Percentiles rank a stretch among this genome's conserved stretches.
phyloP scores from a whole-genome alignment of 2,329 filamentous ascomycete species.

The Ophiostoma fasciatum region DNA sequence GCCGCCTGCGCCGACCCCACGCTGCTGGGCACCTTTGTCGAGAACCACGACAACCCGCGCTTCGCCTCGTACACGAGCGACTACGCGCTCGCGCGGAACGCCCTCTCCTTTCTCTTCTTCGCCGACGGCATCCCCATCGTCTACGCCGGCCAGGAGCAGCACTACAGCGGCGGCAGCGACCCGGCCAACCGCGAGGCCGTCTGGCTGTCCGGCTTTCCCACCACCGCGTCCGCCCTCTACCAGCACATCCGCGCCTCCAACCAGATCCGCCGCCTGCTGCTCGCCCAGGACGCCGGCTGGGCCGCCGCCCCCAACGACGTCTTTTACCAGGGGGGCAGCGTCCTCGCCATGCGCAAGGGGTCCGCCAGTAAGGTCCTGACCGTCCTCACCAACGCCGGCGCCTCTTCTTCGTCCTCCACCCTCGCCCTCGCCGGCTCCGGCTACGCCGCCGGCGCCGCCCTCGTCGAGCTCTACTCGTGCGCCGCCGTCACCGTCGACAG shows the following conservation, averaged over 20 bases:
- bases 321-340: conserved; percentile 14
- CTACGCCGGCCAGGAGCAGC: conserved; percentile 53
- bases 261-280: conserved; percentile 15
- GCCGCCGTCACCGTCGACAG: conserved; percentile 16
- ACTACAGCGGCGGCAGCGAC: conserved; percentile 32
- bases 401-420: conserved; percentile 13
- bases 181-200: conserved; percentile 41
- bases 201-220: conserved; percentile 38
- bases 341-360: conserved; percentile 17
- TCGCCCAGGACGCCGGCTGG: conserved; percentile 12
- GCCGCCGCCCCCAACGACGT: conserved; percentile 9
- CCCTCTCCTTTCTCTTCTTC: conserved; percentile 31
- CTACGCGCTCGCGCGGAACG: conserved; percentile 41
- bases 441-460: conserved; percentile 12
- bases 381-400: conserved; percentile 17
- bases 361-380: conserved; percentile 14
- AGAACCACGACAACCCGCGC: conserved; percentile 44
- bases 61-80: conserved; percentile 38
- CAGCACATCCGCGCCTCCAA: conserved; percentile 24
- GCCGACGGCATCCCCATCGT: conserved; percentile 42
- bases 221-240: conserved; percentile 32
- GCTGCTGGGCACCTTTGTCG: conserved; percentile 35
- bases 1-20: conserved; percentile 27
- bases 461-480: conserved; percentile 15
- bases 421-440: conserved; percentile 8